A percentile compares a stretch with the other conserved stretches of the same genome.
phyloP scores from a whole-genome alignment of 371 early-diverging fungal genomes.

The Dichotomocladium elegans region DNA sequence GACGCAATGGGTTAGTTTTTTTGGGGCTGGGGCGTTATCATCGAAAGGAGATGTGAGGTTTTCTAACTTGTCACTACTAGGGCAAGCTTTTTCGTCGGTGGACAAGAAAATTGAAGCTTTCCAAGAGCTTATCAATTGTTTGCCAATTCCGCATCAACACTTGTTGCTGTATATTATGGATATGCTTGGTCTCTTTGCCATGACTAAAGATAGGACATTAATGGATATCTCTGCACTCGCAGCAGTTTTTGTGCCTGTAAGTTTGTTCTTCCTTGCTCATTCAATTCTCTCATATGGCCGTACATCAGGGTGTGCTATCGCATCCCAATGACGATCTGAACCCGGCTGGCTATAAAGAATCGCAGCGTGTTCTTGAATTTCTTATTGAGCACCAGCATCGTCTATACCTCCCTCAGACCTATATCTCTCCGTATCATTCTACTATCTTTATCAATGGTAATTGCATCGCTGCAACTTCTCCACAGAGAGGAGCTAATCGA shows the following conservation, averaged over 20 bases:
- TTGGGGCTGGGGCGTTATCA: too few relatives aligned
- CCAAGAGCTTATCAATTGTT: slow-evolving; percentile 44
- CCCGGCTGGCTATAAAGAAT: slow-evolving; percentile 58
- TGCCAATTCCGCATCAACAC: slow-evolving; percentile 54
- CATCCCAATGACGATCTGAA: slow-evolving; percentile 56
- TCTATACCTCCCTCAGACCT: slow-evolving; percentile 22
- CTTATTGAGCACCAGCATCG: slow-evolving; percentile 46
- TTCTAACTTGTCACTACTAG: background rate
- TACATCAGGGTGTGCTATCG: slow-evolving; percentile 39
- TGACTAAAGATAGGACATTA: slow-evolving; percentile 43
- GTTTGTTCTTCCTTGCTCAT: background rate
- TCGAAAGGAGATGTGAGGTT: too few relatives aligned
- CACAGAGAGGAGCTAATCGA: too few relatives aligned
- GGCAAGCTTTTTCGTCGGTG: slow-evolving; percentile 1
- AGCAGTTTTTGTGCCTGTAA: slow-evolving; percentile 61
- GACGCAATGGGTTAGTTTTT: slow-evolving; percentile 43
- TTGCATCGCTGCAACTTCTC: too few relatives aligned
- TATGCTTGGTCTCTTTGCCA: slow-evolving; percentile 49
- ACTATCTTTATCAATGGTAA: too few relatives aligned
- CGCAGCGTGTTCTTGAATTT: slow-evolving; percentile 54
- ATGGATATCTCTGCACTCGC: slow-evolving; percentile 59
- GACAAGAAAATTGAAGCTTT: slow-evolving; percentile 47
- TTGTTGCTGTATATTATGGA: slow-evolving; percentile 59
- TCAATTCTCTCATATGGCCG: background rate
- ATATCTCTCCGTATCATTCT: slow-evolving; percentile 5